Percentiles rank a stretch among this genome's conserved stretches.
These are phyloP conservation scores for Talaromyces stipitatus DNA, from an alignment of 495 filamentous ascomycete genomes.

Conservation along the genomic window DNA sequence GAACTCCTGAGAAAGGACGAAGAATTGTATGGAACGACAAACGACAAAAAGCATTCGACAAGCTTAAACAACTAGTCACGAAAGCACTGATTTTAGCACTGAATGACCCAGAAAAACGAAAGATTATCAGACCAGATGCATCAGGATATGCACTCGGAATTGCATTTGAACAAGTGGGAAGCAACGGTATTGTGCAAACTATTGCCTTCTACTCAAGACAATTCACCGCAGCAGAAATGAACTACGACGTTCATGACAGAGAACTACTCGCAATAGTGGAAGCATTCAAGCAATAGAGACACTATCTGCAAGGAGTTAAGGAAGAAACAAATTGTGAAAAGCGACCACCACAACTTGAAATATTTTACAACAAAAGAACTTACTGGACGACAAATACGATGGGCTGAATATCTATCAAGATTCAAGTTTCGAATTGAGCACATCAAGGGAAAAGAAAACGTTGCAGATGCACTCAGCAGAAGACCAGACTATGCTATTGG, in stretches of 20 bases:
- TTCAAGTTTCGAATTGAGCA: no score
- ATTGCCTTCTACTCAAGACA: conserved; percentile 19
- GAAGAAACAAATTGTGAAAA: conserved; percentile 10
- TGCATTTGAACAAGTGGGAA: not conserved
- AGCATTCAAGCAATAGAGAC: conserved; percentile 20
- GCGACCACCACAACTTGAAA: no score
- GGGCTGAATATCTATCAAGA: no score
- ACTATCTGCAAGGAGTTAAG: conserved; percentile 12
- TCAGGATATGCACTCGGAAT: not conserved
- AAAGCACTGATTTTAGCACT: not conserved
- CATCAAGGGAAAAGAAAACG: conserved; percentile 12
- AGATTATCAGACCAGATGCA: not conserved
- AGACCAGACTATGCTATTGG: conserved; percentile 9
- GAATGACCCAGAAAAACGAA: not conserved
- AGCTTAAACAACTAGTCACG: conserved; percentile 6
- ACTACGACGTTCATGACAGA: conserved; percentile 28
- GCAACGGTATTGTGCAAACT: conserved; percentile 1
- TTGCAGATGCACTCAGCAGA: conserved; percentile 8
- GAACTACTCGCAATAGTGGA: conserved; percentile 19
- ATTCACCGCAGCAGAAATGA: conserved; percentile 16
- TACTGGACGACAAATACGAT: no score
- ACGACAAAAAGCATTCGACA: conserved; percentile 5
- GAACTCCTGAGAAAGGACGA: conserved; percentile 8
- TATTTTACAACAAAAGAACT: no score
- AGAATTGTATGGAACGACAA: conserved; percentile 4